Percentiles rank a stretch among this genome's conserved stretches.
These are phyloP conservation scores for Colletotrichum sp. DNA, from an alignment of 2,329 filamentous ascomycete genomes.

Conservation along the genomic window DNA sequence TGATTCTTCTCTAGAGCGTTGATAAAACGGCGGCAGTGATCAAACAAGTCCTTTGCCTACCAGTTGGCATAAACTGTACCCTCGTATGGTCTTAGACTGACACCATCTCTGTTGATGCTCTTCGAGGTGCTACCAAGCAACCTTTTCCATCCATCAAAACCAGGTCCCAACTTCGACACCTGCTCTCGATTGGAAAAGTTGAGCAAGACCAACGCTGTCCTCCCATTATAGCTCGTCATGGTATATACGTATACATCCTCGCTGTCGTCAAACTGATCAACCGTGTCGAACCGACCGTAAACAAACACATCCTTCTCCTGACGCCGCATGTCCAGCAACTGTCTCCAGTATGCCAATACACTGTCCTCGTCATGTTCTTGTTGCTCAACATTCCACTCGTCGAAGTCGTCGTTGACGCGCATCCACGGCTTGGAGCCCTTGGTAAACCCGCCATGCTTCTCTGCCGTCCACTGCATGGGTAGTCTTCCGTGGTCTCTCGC, in stretches of 20 bases:
- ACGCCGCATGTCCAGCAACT: constrained; percentile 19
- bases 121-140: neutral
- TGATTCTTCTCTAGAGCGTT: neutral
- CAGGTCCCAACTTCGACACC: neutral
- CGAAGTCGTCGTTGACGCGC: constrained; percentile 27
- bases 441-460: constrained; percentile 49
- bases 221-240: constrained; percentile 23
- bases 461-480: constrained; percentile 54
- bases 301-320: constrained; percentile 26
- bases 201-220: constrained; percentile 24
- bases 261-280: constrained; percentile 11
- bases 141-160: neutral
- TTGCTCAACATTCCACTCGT: constrained; percentile 20
- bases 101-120: neutral
- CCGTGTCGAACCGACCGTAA: constrained; percentile 14
- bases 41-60: neutral
- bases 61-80: neutral
- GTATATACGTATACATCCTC: constrained; percentile 26
- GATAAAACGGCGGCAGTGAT: neutral
- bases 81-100: neutral
- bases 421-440: constrained; percentile 26
- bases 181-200: neutral
- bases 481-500: constrained; percentile 29
- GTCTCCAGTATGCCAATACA: constrained; percentile 24
- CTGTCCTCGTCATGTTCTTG: constrained; percentile 19